These are phyloP conservation scores for Chrysanthemum lavandulifolium DNA, from an alignment of 129 eudicot species.

Conservation along the genomic window DNA sequence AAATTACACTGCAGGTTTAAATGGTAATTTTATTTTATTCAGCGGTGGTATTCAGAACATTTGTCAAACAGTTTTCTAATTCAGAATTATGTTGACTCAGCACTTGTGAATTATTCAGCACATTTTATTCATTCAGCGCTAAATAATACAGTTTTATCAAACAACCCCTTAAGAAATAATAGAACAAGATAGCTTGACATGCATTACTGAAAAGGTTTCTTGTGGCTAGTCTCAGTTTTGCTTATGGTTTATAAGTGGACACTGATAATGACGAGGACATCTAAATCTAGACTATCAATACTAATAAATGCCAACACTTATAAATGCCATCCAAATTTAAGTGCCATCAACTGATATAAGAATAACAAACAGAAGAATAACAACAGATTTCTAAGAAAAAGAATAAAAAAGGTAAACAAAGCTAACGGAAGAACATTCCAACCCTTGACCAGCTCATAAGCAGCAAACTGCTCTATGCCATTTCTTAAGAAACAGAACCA, in stretches of 20 bases:
- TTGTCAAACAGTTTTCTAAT: too few relatives aligned
- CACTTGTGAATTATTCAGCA: too few relatives aligned
- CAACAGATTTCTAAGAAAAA: neutral
- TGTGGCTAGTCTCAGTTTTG: conserved; percentile 7
- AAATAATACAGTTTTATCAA: too few relatives aligned
- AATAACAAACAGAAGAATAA: neutral
- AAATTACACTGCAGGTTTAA: too few relatives aligned
- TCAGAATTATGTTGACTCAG: too few relatives aligned
- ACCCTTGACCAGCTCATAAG: neutral
- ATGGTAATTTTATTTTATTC: too few relatives aligned
- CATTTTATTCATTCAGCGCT: too few relatives aligned
- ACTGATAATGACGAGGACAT: neutral
- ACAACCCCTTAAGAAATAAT: neutral
- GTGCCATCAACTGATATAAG: neutral
- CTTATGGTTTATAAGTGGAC: neutral
- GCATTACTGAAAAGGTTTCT: neutral
- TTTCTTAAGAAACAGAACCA: neutral
- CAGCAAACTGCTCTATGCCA: neutral
- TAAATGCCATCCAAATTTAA: neutral
- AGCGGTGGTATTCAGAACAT: too few relatives aligned
- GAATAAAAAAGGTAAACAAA: neutral
- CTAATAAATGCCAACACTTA: neutral
- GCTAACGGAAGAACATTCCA: neutral
- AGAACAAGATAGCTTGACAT: neutral
- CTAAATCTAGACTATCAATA: neutral